phyloP scores from a whole-genome alignment of 306 rosid species.

The Lathyrus aphaca region DNA sequence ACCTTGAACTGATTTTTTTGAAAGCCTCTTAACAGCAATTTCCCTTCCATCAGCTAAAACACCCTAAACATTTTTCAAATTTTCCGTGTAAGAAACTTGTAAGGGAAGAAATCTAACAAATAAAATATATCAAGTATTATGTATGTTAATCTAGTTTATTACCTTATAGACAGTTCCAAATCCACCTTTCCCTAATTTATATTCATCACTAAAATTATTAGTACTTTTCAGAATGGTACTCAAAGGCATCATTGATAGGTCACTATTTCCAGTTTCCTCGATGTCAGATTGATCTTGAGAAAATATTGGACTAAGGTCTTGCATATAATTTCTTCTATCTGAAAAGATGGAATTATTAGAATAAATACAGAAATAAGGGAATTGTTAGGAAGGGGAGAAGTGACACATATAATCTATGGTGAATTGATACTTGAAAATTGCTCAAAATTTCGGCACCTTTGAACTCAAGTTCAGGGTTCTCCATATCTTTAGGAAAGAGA shows the following conservation, averaged over 20 bases:
- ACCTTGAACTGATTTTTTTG: slow-evolving; percentile 49
- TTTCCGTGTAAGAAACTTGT: slow-evolving; percentile 19
- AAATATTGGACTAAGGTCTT: slow-evolving; percentile 34
- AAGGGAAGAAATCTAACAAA: slow-evolving; percentile 7
- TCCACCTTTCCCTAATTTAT: slow-evolving; percentile 52
- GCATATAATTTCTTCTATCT: slow-evolving; percentile 20
- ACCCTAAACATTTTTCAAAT: slow-evolving; percentile 36
- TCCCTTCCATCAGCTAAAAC: slow-evolving; percentile 42
- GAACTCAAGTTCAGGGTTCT: not conserved
- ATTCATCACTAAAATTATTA: slow-evolving; percentile 35
- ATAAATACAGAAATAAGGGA: not conserved
- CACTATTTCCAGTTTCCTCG: slow-evolving; percentile 33
- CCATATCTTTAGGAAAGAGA: not conserved
- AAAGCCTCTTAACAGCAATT: slow-evolving; percentile 52
- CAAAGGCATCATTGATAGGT: slow-evolving; percentile 47
- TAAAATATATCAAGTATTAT: not conserved
- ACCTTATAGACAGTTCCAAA: slow-evolving; percentile 57
- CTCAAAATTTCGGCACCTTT: not conserved
- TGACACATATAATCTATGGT: not conserved
- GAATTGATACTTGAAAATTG: not conserved
- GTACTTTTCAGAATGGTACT: slow-evolving; percentile 40
- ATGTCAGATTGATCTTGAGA: slow-evolving; percentile 32
- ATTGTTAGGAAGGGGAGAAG: not conserved
- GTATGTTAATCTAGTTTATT: not conserved
- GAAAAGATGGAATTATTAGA: slow-evolving; percentile 24